phyloP scores from a whole-genome alignment of 2,329 filamentous ascomycete genomes.

The Colletotrichum orbiculare region DNA sequence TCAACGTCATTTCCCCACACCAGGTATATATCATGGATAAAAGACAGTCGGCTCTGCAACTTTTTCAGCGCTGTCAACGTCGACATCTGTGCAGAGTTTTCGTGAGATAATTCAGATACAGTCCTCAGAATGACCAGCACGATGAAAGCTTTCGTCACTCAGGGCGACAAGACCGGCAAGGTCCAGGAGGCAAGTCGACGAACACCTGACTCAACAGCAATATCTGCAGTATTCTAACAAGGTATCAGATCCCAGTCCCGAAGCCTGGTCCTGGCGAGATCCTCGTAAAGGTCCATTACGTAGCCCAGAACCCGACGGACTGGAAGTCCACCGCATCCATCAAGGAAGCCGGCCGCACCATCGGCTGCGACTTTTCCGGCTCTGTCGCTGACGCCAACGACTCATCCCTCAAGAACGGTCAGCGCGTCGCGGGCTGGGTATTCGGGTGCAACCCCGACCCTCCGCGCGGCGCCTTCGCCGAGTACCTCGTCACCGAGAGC shows the following conservation, averaged over 20 bases:
- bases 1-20: constrained; percentile 15
- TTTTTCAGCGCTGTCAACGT: background rate
- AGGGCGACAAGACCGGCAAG: constrained; percentile 42
- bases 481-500: constrained; percentile 34
- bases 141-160: constrained; percentile 48
- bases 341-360: constrained; percentile 39
- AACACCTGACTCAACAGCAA: background rate
- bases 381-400: constrained; percentile 44
- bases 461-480: constrained; percentile 30
- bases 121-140: constrained; percentile 7
- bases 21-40: background rate
- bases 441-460: constrained; percentile 41
- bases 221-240: background rate
- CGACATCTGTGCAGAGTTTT: background rate
- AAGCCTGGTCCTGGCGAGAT: constrained; percentile 46
- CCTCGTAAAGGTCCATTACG: constrained; percentile 46
- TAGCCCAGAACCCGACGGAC: constrained; percentile 50
- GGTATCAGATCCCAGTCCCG: constrained; percentile 39
- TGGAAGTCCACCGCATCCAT: constrained; percentile 43
- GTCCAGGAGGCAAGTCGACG: constrained; percentile 40
- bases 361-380: constrained; percentile 50
- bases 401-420: constrained; percentile 43
- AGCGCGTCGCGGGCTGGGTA: constrained; percentile 49
- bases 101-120: background rate
- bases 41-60: background rate